Percentiles rank a stretch among this genome's conserved stretches.
These are phyloP conservation scores for Colletotrichum graminicola DNA, from an alignment of 2,329 filamentous ascomycete genomes.

Conservation along the genomic window DNA sequence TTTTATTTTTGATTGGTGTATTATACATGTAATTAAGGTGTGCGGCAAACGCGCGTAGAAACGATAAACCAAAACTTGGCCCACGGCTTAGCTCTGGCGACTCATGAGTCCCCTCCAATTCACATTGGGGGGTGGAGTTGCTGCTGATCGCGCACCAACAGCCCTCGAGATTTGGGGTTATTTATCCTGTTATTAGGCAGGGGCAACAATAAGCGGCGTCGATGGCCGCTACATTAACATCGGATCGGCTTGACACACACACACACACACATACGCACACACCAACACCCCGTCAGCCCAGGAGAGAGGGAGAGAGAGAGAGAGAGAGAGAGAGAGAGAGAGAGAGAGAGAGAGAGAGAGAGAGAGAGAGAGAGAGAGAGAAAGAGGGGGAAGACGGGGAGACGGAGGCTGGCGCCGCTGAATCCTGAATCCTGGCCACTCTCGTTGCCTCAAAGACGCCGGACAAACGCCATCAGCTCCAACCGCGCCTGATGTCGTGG, in stretches of 20 bases:
- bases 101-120: background rate
- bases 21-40: background rate
- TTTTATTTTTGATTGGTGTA: background rate
- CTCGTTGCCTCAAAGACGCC: conserved; percentile 4
- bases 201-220: conserved; percentile 1
- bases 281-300: background rate
- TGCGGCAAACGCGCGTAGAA: conserved; percentile 38
- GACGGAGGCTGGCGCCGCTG: background rate
- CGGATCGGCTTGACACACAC: conserved; percentile 3
- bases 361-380: background rate
- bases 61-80: conserved; percentile 20
- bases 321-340: background rate
- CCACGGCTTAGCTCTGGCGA: conserved; percentile 9
- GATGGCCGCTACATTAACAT: conserved; percentile 7
- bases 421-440: background rate
- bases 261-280: no score
- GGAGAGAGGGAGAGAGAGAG: background rate
- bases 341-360: background rate
- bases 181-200: background rate
- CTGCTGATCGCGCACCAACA: background rate
- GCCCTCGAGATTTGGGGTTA: background rate
- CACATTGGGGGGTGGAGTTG: no score
- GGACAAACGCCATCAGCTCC: conserved; percentile 1
- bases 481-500: background rate
- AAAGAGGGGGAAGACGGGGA: background rate